Evolutionary conservation across 495 filamentous ascomycete species (phyloP).

Genomic region (Daldinia grandis): DNA sequence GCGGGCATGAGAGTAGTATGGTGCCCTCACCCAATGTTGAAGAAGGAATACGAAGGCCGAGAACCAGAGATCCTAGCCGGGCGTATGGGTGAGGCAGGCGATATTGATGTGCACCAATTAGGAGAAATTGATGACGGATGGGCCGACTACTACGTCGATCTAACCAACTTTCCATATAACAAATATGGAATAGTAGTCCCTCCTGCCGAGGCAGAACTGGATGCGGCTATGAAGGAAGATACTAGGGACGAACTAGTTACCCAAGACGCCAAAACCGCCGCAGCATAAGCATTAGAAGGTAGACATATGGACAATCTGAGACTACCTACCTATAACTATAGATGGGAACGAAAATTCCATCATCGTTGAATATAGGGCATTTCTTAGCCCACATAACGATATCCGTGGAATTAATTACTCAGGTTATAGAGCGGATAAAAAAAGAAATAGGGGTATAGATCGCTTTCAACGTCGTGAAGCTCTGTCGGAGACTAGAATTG

Average conservation of each 20-base stretch:
- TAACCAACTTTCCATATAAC: slow-evolving; percentile 78
- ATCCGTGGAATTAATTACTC: neutral
- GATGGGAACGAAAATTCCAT: neutral
- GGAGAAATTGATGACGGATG: slow-evolving; percentile 77
- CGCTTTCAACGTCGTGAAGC: neutral
- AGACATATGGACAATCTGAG: neutral
- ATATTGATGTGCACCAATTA: slow-evolving; percentile 59
- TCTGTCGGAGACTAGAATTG: neutral
- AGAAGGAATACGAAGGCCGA: slow-evolving; percentile 75
- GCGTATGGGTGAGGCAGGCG: slow-evolving; percentile 69
- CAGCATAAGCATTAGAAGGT: slow-evolving; percentile 2
- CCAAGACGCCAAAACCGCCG: slow-evolving; percentile 21
- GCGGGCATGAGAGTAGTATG: slow-evolving; percentile 97
- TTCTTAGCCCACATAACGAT: neutral
- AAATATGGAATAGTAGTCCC: slow-evolving; percentile 71
- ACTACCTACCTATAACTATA: too few relatives aligned
- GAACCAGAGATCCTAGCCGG: slow-evolving; percentile 88
- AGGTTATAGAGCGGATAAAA: neutral
- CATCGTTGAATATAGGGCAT: neutral
- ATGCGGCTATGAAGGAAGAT: slow-evolving; percentile 47
- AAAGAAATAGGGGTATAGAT: neutral
- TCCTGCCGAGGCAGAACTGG: slow-evolving; percentile 47
- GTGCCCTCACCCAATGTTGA: slow-evolving; percentile 84
- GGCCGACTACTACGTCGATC: slow-evolving; percentile 66
- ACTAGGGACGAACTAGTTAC: slow-evolving; percentile 33